Evolutionary conservation across 2,329 filamentous ascomycete genomes (phyloP).

Genomic region (Pseudopyrenochaeta lycopersici): DNA sequence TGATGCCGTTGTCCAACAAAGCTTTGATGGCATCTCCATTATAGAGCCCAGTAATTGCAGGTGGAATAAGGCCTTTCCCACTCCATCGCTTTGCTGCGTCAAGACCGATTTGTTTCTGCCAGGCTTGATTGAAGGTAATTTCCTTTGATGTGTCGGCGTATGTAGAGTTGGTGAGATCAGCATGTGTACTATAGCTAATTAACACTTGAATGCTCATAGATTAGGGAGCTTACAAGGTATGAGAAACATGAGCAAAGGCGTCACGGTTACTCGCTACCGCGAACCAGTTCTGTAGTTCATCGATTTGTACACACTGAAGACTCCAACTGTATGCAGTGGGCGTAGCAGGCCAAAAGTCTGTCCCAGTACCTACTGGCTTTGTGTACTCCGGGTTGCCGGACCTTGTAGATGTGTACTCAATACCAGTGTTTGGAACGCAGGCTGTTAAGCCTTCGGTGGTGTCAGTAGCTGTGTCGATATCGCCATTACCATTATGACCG

Average conservation of each 20-base stretch:
- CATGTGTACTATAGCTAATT: slow-evolving; percentile 55
- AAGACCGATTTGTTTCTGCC: slow-evolving; percentile 64
- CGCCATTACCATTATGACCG: slow-evolving; percentile 50
- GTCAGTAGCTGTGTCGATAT: slow-evolving; percentile 46
- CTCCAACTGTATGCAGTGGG: slow-evolving; percentile 60
- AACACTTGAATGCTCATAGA: not conserved
- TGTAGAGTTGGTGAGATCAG: slow-evolving; percentile 67
- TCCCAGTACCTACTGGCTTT: slow-evolving; percentile 52
- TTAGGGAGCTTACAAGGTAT: slow-evolving; percentile 60
- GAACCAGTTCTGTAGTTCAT: slow-evolving; percentile 65
- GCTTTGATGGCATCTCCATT: slow-evolving; percentile 70
- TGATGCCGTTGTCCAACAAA: slow-evolving; percentile 68
- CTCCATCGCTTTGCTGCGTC: slow-evolving; percentile 59
- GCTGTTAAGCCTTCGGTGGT: slow-evolving; percentile 24
- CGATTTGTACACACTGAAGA: slow-evolving; percentile 59
- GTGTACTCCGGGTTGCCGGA: slow-evolving; percentile 57
- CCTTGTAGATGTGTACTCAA: slow-evolving; percentile 52
- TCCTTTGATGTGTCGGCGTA: slow-evolving; percentile 66
- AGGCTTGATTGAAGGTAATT: slow-evolving; percentile 68
- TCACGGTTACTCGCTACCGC: slow-evolving; percentile 59
- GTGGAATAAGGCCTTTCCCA: slow-evolving; percentile 66
- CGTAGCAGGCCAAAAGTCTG: slow-evolving; percentile 50
- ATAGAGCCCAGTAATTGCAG: slow-evolving; percentile 70
- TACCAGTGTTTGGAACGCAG: slow-evolving; percentile 45
- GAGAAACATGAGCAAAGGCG: slow-evolving; percentile 66